A percentile compares a stretch with the other conserved stretches of the same genome.
phyloP scores from a whole-genome alignment of 1,139 yeast species.

The Debaryomycetaceae sp. region DNA sequence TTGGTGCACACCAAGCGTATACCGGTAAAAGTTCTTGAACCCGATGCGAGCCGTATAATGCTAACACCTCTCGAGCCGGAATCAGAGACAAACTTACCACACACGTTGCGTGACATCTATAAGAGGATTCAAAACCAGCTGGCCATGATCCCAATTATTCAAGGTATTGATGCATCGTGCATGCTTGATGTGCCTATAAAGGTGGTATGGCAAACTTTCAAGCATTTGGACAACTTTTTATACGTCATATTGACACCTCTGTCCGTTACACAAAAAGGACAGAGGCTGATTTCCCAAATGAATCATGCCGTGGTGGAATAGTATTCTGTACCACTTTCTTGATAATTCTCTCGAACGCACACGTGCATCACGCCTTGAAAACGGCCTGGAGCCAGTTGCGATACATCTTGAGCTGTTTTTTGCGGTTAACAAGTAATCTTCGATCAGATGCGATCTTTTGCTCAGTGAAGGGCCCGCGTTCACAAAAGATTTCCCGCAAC shows the following conservation, averaged over 20 bases:
- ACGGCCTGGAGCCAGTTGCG: constrained; percentile 96
- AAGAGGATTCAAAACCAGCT: neutral
- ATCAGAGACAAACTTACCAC: neutral
- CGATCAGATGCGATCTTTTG: constrained; percentile 81
- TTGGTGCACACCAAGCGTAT: constrained; percentile 29
- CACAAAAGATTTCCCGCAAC: constrained; percentile 61
- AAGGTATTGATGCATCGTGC: constrained; percentile 49
- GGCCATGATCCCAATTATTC: constrained; percentile 32
- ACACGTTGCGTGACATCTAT: neutral
- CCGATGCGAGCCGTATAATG: constrained; percentile 32
- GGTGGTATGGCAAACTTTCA: constrained; percentile 44
- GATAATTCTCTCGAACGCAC: too few species aligned
- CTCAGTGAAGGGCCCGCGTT: constrained; percentile 48
- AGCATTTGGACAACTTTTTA: constrained; percentile 67
- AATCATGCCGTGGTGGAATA: neutral
- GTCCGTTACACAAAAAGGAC: too few species aligned
- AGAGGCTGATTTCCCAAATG: neutral
- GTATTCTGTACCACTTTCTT: neutral
- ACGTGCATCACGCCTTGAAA: constrained; percentile 33
- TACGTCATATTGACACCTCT: constrained; percentile 38
- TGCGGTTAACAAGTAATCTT: constrained; percentile 81
- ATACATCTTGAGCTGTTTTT: constrained; percentile 88
- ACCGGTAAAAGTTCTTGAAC: constrained; percentile 52
- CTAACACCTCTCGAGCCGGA: constrained; percentile 28
- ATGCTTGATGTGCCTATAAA: constrained; percentile 29